These are phyloP conservation scores for Rutstroemia sp. DNA, from an alignment of 2,329 filamentous ascomycete species.

Conservation along the genomic window DNA sequence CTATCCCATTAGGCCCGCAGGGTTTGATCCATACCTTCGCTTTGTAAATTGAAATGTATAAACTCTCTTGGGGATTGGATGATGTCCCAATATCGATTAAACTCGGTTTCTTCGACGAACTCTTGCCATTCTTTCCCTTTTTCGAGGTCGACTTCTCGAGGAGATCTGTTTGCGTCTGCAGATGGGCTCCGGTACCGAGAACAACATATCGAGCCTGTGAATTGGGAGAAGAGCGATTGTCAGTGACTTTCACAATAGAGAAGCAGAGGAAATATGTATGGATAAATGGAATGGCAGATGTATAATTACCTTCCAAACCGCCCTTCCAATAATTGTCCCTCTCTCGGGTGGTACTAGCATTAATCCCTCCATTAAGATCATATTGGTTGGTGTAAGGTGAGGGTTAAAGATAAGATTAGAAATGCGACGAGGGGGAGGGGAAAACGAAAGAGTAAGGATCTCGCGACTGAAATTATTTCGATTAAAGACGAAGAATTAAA, in stretches of 20 bases:
- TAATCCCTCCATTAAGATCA: slow-evolving; percentile 42
- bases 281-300: slow-evolving; percentile 10
- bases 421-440: too few species aligned
- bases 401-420: too few species aligned
- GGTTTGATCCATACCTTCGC: slow-evolving; percentile 26
- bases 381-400: slow-evolving; percentile 7
- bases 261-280: neutral
- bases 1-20: too few species aligned
- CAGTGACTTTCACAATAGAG: neutral
- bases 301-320: slow-evolving; percentile 43
- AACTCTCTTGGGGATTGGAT: slow-evolving; percentile 8
- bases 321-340: slow-evolving; percentile 43
- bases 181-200: slow-evolving; percentile 39
- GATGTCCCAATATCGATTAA: slow-evolving; percentile 19
- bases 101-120: slow-evolving; percentile 24
- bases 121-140: slow-evolving; percentile 12
- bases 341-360: slow-evolving; percentile 44
- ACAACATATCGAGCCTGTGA: slow-evolving; percentile 53
- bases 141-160: slow-evolving; percentile 10
- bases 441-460: too few species aligned
- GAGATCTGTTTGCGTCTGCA: slow-evolving; percentile 42
- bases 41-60: slow-evolving; percentile 30
- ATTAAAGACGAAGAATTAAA: too few species aligned
- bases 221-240: neutral
- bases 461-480: too few species aligned